Evolutionary conservation across 208 protist genomes (phyloP), one percentile per base, ranked within the genome.

Genomic region (Zelonia costaricensis): DNA sequence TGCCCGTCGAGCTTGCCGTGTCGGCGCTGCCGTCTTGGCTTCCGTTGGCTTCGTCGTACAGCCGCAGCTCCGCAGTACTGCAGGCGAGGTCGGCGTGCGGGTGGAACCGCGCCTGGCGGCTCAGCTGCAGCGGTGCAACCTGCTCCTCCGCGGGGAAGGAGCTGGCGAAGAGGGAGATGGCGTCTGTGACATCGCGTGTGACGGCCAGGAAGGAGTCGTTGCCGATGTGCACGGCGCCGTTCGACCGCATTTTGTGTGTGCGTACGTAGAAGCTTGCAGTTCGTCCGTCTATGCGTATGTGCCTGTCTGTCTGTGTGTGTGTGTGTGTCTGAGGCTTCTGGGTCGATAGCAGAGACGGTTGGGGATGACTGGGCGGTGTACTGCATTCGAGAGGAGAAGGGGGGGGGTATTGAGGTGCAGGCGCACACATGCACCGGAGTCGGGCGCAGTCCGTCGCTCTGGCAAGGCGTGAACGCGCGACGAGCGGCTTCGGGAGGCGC

Each of bases 201-300:
- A 63, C 73, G 20, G 71, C 48, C 20, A 86, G 43, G 53, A 96
- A 96, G 10, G 83, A 84, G 75, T 93, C 82, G 59, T 96, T 92
- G 56, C 74, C 81, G 33, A 96, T 63, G 62, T 96, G 90, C 15
- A 62, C 74, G 1, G 74, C 85, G 58, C 87, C 84, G 62, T 96
- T 96, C 4, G 90, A 89, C 16, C 72, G 67, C 90, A 96, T 96
- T 4, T 13, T 10, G 33, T 38, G 33, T 38, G 7, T 10, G 7
- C 7, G 7, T 4, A 38, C 10, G 33, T 38, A 10, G 7, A 38
- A 38, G 7, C 22, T 40, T 7, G n/a, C 7, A 40, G 5, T 12
- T 22, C 12, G 30, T 5, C n/a, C n/a, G n/a, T 10, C 33, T 10
- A 4, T 38, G 7, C 4, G 10, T 38, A 10, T 38, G 7, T 38